Evolutionary conservation across 192 early-diverging fungal species (phyloP), one percentile per base, ranked within the genome.

Genomic region (Gaertneriomyces semiglobifer): DNA sequence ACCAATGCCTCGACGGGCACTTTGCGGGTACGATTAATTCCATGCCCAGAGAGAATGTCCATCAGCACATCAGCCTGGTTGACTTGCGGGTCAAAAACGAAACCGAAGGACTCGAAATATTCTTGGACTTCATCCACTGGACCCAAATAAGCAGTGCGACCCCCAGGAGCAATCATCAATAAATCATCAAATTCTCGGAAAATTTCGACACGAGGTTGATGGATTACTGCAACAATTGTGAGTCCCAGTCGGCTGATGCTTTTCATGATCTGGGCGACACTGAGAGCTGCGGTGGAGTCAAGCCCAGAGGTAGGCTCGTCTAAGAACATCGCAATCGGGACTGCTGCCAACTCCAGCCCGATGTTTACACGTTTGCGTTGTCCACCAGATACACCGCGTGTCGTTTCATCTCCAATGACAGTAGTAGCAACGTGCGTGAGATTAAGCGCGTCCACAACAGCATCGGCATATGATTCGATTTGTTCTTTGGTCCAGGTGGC

Each of bases 281-380:
- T 86, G 73, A 88, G 63, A 6, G 78, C 71, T 12, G 70, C 88
- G 0, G 90, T 88, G 33, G 88, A 79, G 70, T 93, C 91, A 1
- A 82, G 63, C 18, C 93, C 93, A 19, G 90, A 92, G 5, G 93
- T 96, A 51, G 93, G 93, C 63, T 82, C 93, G 77, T 96, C 93
- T 53, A 94, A 79, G 76, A 95, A 93, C 44, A 95, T 79, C 47
- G 89, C 75, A 69, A 90, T 84, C n/a, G 93, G 93, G 58, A 87
- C 85, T 16, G 89, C 88, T 5, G 88, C 89, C 56, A 94, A 79
- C 73, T 94, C 92, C 47, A 91, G 77, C 48, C 80, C 93, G 65
- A 96, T 93, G 7, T 87, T 92, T 53, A 94, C 77, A 4, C 80
- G 63, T 74, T 94, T 94, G 69, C 92, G 84, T 72, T 96, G 90